Base-by-base conservation (phyloP, 2,329 filamentous ascomycete species). In the Spiromastix sp. region DNA sequence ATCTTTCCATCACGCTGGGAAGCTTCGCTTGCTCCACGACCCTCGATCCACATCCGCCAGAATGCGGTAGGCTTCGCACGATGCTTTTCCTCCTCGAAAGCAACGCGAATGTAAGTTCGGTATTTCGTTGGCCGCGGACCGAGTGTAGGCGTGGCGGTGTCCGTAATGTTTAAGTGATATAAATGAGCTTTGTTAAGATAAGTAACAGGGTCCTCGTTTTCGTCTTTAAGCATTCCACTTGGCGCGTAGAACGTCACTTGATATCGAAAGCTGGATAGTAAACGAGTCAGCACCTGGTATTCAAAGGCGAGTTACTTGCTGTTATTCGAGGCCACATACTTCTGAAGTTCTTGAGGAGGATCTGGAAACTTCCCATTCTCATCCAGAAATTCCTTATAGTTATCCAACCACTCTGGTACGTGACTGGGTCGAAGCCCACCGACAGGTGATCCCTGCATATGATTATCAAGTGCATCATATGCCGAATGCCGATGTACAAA, bases 111-210 rank as follows among this genome's bases (percentile, higher is more conserved):
- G 54, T 81, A 94, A 0, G 89, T 96, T 36, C 91, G 77, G 55
- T 95, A 95, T 45, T 74, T 81, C 10, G 79, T 67, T 6, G 77
- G 78, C 4, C 71, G 71, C 0, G 66, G 57, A 21, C 72, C 63
- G 2, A 74, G 70, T 4, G 79, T 61, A 2, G 71, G 66, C 2
- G 81, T 74, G 4, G 70, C 67, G 0, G 82, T 91, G 53, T 98
- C 91, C 30, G 82, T 68, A 18, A 98, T 73, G 2, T 83, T 82
- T 12, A 98, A 67, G 0, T 84, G 83, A 56, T 98, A 98, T 11
- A 86, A 85, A 56, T 96, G 89, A 16, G 89, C 87, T 60, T 96
- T 96, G 65, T 98, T 98, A 12, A 98, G 72, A 55, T 98, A 98
- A 0, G 89, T 95, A n/a, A 96, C 77, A 0, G 91, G 91, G 16